Conservation (phyloP, 1,284 basidiomycete genomes). For the Malassezia sp. region DNA sequence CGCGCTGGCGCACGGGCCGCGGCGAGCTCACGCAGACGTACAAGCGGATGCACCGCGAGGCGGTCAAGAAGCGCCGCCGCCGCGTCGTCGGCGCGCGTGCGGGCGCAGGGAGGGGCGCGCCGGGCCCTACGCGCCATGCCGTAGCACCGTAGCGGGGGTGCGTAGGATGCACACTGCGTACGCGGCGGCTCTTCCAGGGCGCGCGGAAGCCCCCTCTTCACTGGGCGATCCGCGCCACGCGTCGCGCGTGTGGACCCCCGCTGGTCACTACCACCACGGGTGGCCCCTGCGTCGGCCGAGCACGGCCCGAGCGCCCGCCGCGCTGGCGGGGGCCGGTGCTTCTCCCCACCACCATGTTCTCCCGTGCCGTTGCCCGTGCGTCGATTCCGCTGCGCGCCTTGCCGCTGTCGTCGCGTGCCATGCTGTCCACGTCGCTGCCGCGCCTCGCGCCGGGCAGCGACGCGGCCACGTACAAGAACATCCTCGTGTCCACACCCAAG, state of each 20-base stretch:
- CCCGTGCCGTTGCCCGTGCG: conserved; percentile 19
- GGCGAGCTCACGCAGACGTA: conserved; percentile 24
- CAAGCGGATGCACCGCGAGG: conserved; percentile 36
- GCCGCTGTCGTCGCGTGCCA: conserved; percentile 13
- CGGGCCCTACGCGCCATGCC: too few species aligned
- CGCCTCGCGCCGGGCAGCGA: conserved; percentile 18
- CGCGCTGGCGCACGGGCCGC: conserved; percentile 21
- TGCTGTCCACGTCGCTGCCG: conserved; percentile 28
- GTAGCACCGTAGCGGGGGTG: too few species aligned
- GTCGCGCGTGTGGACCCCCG: too few species aligned
- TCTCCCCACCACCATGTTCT: conserved; percentile 11
- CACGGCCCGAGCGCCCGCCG: too few species aligned
- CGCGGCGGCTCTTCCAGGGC: too few species aligned
- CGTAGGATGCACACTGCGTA: too few species aligned
- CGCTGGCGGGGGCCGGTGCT: not conserved
- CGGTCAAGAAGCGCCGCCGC: conserved; percentile 25
- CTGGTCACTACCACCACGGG: too few species aligned
- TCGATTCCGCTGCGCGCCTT: conserved; percentile 17
- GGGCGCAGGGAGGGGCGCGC: too few species aligned
- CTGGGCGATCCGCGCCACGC: too few species aligned
- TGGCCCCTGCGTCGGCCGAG: conserved; percentile 3
- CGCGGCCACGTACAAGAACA: conserved; percentile 53
- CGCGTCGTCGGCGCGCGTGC: conserved; percentile 18
- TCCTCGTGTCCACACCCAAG: conserved; percentile 63
- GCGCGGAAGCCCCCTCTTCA: too few species aligned